Percentiles rank a stretch among this genome's conserved stretches.
These are phyloP conservation scores for Leccinellum albellum DNA, from an alignment of 768 basidiomycete species.

Conservation along the genomic window DNA sequence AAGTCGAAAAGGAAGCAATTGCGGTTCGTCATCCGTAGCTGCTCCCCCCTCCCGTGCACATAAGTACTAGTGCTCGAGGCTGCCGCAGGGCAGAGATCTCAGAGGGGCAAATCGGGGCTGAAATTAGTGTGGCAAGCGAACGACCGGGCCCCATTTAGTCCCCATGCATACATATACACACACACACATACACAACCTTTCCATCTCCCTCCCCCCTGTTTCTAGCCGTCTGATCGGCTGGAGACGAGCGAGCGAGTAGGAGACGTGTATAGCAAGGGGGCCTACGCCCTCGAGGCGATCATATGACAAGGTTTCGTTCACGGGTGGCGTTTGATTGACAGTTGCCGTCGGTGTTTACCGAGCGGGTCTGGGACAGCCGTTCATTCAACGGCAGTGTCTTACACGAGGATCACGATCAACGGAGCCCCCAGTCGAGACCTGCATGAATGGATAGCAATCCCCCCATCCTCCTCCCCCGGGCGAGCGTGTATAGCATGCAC, in stretches of 20 bases:
- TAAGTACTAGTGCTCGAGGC: neutral
- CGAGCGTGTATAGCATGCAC: slow-evolving; percentile 10
- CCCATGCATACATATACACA: neutral
- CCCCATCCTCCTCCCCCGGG: neutral
- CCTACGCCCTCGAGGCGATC: slow-evolving; percentile 17
- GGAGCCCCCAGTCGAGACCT: slow-evolving; percentile 4
- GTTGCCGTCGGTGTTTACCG: slow-evolving; percentile 21
- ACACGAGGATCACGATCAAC: slow-evolving; percentile 15
- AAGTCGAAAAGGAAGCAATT: neutral
- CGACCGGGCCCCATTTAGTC: neutral
- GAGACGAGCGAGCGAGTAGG: neutral
- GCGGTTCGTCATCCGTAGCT: neutral
- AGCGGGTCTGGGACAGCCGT: neutral
- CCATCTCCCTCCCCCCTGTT: neutral
- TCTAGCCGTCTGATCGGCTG: slow-evolving; percentile 7
- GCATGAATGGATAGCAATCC: neutral
- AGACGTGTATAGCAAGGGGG: slow-evolving; percentile 8
- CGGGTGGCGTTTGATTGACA: slow-evolving; percentile 21
- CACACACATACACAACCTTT: neutral
- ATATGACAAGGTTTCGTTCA: slow-evolving; percentile 23
- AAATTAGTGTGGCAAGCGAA: neutral
- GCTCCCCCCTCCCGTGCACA: neutral
- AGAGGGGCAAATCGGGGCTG: neutral
- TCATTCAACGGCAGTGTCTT: slow-evolving; percentile 9
- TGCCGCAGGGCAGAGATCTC: neutral